These are phyloP conservation scores for Termitomyces sp. DNA, from an alignment of 768 basidiomycete genomes.

Conservation along the genomic window DNA sequence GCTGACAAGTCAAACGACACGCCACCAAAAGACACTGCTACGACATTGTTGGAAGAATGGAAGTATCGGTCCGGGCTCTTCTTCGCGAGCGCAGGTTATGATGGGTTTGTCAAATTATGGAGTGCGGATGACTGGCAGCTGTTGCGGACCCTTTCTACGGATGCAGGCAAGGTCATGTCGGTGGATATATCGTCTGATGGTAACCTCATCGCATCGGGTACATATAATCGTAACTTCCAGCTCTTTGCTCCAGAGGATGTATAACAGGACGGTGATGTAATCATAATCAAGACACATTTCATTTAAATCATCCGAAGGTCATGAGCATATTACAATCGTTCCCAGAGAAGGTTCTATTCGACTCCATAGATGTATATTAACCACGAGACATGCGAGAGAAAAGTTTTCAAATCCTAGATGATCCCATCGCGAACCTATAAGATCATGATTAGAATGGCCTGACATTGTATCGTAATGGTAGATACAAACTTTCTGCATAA, in stretches of 20 bases:
- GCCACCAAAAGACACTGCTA: conserved; percentile 28
- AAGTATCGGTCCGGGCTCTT: conserved; percentile 85
- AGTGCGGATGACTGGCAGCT: conserved; percentile 98
- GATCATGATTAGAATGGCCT: not conserved
- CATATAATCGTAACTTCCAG: conserved; percentile 93
- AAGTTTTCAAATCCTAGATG: conserved; percentile 35
- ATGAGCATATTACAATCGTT: conserved; percentile 29
- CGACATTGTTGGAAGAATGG: conserved; percentile 59
- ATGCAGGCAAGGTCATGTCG: conserved; percentile 98
- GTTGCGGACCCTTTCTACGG: conserved; percentile 82
- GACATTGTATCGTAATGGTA: not conserved
- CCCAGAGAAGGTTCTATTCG: conserved; percentile 11
- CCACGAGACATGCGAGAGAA: not conserved
- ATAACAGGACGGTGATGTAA: conserved; percentile 17
- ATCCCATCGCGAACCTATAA: conserved; percentile 57
- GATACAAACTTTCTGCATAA: conserved; percentile 78
- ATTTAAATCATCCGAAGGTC: conserved; percentile 11
- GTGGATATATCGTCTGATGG: conserved; percentile 88
- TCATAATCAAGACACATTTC: conserved; percentile 6
- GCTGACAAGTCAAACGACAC: conserved; percentile 34
- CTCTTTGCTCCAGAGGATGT: conserved; percentile 79
- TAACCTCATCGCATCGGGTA: conserved; percentile 81
- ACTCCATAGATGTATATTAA: not conserved
- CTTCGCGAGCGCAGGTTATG: conserved; percentile 92
- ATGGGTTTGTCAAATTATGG: conserved; percentile 95